These are phyloP conservation scores for Melaleuca quinquenervia DNA, from an alignment of 345 rosid species.

Conservation along the genomic window DNA sequence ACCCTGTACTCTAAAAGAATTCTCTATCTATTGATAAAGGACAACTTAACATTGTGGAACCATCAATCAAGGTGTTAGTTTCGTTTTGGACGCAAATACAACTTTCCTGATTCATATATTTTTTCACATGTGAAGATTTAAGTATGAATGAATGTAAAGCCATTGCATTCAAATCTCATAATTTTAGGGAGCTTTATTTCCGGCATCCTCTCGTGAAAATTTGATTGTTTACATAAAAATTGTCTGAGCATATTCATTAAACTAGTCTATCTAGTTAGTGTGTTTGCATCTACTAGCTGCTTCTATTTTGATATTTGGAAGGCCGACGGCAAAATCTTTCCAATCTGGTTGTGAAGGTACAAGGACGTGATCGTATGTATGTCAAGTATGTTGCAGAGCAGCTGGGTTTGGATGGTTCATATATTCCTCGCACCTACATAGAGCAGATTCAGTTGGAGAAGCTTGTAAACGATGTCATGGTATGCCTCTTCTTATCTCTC, in stretches of 20 bases:
- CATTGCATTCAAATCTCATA: neutral
- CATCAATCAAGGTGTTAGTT: neutral
- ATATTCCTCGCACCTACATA: slow-evolving; percentile 86
- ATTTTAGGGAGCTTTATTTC: neutral
- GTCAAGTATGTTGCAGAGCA: slow-evolving; percentile 63
- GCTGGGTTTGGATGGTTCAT: slow-evolving; percentile 85
- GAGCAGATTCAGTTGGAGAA: slow-evolving; percentile 97
- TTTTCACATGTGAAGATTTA: neutral
- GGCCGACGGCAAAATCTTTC: neutral
- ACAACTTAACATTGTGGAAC: neutral
- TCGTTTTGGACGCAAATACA: neutral
- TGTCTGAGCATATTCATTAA: neutral
- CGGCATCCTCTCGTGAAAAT: neutral
- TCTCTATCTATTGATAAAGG: neutral
- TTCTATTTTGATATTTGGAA: neutral
- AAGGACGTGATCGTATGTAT: slow-evolving; percentile 82
- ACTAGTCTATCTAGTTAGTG: neutral
- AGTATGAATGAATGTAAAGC: neutral
- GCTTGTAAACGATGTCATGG: slow-evolving; percentile 97
- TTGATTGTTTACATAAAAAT: neutral
- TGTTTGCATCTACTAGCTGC: neutral
- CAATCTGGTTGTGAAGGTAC: slow-evolving; percentile 49
- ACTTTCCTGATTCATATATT: neutral
- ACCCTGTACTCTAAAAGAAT: neutral
- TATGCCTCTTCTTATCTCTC: slow-evolving; percentile 18